A percentile compares a stretch with the other conserved stretches of the same genome.
Conservation (phyloP, 2,329 filamentous ascomycete genomes). For the Apiospora arundinis region DNA sequence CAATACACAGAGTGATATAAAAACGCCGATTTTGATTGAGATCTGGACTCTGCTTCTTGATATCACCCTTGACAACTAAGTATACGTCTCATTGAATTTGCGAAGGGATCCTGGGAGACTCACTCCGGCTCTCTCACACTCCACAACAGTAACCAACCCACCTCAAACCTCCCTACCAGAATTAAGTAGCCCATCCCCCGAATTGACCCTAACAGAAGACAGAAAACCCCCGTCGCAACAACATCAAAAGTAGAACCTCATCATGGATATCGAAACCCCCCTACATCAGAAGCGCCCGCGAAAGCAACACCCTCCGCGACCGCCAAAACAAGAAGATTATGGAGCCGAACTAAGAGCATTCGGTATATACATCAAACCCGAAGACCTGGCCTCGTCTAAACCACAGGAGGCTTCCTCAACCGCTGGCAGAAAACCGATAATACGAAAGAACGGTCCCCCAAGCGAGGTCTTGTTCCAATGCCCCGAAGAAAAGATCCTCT, state of each 20-base stretch:
- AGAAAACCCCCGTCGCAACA: background rate
- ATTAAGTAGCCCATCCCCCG: no score
- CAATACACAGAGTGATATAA: background rate
- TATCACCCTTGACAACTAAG: background rate
- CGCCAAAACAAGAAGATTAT: background rate
- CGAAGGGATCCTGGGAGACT: background rate
- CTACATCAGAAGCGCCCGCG: no score
- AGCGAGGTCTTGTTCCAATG: constrained; percentile 2
- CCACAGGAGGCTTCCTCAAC: no score
- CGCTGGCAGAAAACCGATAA: background rate
- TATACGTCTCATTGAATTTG: no score
- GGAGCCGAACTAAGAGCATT: background rate
- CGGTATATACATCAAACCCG: no score
- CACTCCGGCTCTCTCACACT: no score
- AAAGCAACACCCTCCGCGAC: no score
- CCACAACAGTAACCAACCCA: background rate
- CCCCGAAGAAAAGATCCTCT: background rate
- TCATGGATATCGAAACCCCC: no score
- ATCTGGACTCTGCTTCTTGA: background rate
- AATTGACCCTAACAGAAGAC: no score
- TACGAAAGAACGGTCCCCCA: background rate
- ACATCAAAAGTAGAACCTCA: background rate
- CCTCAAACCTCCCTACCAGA: no score
- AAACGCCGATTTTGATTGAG: background rate
- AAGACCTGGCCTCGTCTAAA: background rate